Conservation (phyloP, 108 stramenopile species). For the Nitzschia sp. region DNA sequence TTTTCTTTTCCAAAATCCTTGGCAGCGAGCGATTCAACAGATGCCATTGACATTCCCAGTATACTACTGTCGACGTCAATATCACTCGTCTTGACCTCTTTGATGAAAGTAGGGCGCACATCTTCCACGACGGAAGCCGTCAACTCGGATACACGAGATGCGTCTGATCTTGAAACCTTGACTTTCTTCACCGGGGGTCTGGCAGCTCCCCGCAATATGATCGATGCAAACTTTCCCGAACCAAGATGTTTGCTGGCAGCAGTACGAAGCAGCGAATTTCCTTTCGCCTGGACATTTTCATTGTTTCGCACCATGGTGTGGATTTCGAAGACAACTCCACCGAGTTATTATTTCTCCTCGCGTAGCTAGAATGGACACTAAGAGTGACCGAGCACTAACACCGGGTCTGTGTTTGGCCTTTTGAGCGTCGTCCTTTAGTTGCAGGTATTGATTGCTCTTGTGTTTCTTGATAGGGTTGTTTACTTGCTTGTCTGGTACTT, state of each 20-base stretch:
- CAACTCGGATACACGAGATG: slow-evolving; percentile 31
- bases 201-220: not conserved
- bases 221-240: slow-evolving; percentile 16
- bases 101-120: slow-evolving; percentile 23
- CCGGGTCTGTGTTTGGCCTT: too few species aligned
- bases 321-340: too few species aligned
- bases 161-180: slow-evolving; percentile 19
- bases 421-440: too few species aligned
- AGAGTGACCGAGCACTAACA: too few species aligned
- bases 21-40: slow-evolving; percentile 20
- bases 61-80: slow-evolving; percentile 26
- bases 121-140: slow-evolving; percentile 18
- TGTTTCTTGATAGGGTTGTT: not conserved
- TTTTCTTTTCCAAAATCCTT: slow-evolving; percentile 9
- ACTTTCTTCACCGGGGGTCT: slow-evolving; percentile 34
- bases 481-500: not conserved
- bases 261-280: slow-evolving; percentile 37
- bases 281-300: slow-evolving; percentile 14
- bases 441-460: too few species aligned
- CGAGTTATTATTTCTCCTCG: too few species aligned
- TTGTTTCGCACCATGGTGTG: slow-evolving; percentile 19
- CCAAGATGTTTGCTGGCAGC: slow-evolving; percentile 26
- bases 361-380: too few species aligned
- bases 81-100: slow-evolving; percentile 20
- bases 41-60: slow-evolving; percentile 16